Conservation (phyloP, 768 basidiomycete genomes). For the Holtermannia corniformis region DNA sequence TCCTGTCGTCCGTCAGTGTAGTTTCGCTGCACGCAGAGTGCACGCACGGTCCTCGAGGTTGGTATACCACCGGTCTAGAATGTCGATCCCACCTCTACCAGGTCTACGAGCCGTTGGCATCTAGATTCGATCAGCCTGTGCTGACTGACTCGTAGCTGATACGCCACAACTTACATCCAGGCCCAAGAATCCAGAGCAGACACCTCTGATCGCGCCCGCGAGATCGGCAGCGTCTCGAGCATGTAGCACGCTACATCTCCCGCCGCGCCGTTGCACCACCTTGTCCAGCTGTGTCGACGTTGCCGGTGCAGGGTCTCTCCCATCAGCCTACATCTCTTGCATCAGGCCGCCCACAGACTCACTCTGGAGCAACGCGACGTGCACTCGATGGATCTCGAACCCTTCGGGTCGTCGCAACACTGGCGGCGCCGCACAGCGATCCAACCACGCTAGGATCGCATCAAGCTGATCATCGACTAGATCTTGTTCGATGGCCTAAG, state of each 20-base stretch:
- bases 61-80: slow-evolving; percentile 8
- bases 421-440: no score
- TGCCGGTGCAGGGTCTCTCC: background rate
- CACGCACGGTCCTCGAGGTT: background rate
- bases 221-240: background rate
- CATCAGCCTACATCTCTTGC: background rate
- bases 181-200: background rate
- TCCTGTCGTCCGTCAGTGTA: no score
- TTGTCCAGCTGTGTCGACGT: slow-evolving; percentile 3
- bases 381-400: slow-evolving; percentile 11
- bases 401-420: background rate
- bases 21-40: background rate
- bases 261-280: slow-evolving; percentile 19
- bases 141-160: no score
- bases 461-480: background rate
- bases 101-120: background rate
- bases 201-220: background rate
- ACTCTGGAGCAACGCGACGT: slow-evolving; percentile 29
- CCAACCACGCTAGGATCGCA: background rate
- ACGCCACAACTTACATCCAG: background rate
- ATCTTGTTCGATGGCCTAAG: background rate
- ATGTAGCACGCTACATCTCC: slow-evolving; percentile 11
- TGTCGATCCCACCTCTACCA: slow-evolving; percentile 14
- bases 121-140: background rate
- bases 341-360: background rate